Evolutionary conservation across 352 stramenopile genomes (phyloP).

Genomic region (Phytophthora europaea): DNA sequence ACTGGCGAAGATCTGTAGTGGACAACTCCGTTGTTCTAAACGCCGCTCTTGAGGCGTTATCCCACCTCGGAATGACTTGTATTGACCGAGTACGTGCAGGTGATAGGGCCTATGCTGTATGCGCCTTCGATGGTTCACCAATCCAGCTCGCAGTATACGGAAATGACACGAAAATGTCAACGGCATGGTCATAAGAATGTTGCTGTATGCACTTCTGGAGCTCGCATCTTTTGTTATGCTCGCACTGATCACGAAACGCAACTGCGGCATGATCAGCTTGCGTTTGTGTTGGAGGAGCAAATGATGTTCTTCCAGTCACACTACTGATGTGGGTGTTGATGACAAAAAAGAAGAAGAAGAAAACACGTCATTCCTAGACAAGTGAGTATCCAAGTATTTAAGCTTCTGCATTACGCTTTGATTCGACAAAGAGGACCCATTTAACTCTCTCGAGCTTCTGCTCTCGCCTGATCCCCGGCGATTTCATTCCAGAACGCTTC

Average conservation of each 20-base stretch:
- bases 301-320: constrained; percentile 14
- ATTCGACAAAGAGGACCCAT: background rate
- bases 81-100: constrained; percentile 40
- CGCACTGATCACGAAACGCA: constrained; percentile 3
- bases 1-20: too few species aligned
- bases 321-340: constrained; percentile 19
- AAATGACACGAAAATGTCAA: constrained; percentile 10
- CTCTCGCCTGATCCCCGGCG: constrained; percentile 9
- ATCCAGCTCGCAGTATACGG: constrained; percentile 31
- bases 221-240: constrained; percentile 17
- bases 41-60: constrained; percentile 18
- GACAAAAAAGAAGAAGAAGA: background rate
- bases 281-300: constrained; percentile 38
- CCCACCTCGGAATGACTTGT: constrained; percentile 35
- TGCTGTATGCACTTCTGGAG: constrained; percentile 24
- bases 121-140: constrained; percentile 15
- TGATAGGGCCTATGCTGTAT: constrained; percentile 35
- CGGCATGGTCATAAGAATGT: constrained; percentile 7
- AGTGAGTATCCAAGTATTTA: background rate
- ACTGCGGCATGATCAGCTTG: constrained; percentile 19
- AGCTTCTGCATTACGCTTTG: too few species aligned
- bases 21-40: background rate
- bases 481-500: constrained; percentile 27
- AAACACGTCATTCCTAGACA: background rate
- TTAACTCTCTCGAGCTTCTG: background rate